phyloP scores from a whole-genome alignment of 352 stramenopile genomes.

The Phytophthora tubulina region DNA sequence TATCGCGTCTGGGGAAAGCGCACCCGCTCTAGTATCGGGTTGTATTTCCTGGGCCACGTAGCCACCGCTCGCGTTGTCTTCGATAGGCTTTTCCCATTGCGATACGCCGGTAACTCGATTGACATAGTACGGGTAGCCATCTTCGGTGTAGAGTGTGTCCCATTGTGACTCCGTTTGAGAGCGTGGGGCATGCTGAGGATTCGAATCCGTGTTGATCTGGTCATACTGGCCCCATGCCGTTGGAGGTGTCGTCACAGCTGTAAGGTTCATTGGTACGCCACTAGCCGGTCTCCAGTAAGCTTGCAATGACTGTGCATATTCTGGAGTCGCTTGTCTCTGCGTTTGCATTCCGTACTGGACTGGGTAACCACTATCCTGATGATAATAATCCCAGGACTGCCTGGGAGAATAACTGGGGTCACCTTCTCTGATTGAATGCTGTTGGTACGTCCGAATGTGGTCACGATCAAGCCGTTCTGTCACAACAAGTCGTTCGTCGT shows the following conservation, averaged over 20 bases:
- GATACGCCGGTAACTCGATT: slow-evolving; percentile 72
- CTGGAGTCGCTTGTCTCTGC: slow-evolving; percentile 15
- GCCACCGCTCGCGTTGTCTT: slow-evolving; percentile 12
- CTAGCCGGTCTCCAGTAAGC: slow-evolving; percentile 12
- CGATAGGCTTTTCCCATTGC: slow-evolving; percentile 76
- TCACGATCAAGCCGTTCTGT: slow-evolving; percentile 56
- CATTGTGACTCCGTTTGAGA: slow-evolving; percentile 43
- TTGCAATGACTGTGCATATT: slow-evolving; percentile 25
- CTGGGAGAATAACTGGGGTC: slow-evolving; percentile 17
- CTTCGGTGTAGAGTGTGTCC: slow-evolving; percentile 75
- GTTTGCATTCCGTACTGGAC: slow-evolving; percentile 22
- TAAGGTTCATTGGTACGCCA: slow-evolving; percentile 9
- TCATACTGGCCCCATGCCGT: slow-evolving; percentile 24
- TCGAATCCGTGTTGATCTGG: slow-evolving; percentile 7
- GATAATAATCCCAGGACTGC: slow-evolving; percentile 26
- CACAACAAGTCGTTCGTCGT: slow-evolving; percentile 37
- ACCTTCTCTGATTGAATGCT: slow-evolving; percentile 21
- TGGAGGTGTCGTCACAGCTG: background rate
- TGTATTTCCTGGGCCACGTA: slow-evolving; percentile 11
- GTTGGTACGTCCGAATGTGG: slow-evolving; percentile 20
- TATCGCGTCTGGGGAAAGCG: slow-evolving; percentile 50
- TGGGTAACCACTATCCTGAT: slow-evolving; percentile 13
- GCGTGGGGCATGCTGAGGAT: slow-evolving; percentile 12
- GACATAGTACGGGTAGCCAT: slow-evolving; percentile 87
- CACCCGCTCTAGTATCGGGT: slow-evolving; percentile 7